Evolutionary conservation across 2,329 filamentous ascomycete genomes (phyloP).

Genomic region (Diaporthe vexans): DNA sequence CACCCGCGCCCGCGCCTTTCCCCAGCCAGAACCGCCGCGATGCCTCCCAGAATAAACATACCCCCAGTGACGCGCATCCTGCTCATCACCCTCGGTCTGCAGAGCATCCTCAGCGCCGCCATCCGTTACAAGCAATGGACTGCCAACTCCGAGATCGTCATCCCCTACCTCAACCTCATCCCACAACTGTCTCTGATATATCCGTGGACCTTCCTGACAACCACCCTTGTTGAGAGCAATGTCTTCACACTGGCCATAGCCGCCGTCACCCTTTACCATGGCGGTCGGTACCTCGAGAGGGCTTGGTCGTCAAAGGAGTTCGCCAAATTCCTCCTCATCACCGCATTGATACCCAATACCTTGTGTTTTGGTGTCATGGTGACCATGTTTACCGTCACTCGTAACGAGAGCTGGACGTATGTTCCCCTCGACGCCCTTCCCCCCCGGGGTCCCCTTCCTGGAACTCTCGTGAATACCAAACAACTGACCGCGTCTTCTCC

Average conservation of each 20-base stretch:
- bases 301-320: slow-evolving; percentile 95
- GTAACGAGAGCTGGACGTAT: slow-evolving; percentile 77
- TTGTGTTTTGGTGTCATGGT: slow-evolving; percentile 81
- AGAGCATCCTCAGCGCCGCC: slow-evolving; percentile 86
- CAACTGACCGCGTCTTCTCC: slow-evolving; percentile 40
- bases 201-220: slow-evolving; percentile 92
- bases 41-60: slow-evolving; percentile 90
- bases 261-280: slow-evolving; percentile 86
- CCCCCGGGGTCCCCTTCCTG: not conserved
- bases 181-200: slow-evolving; percentile 87
- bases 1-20: slow-evolving; percentile 3
- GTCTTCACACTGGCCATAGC: slow-evolving; percentile 87
- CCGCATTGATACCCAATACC: slow-evolving; percentile 84
- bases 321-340: slow-evolving; percentile 87
- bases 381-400: slow-evolving; percentile 78
- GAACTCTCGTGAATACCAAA: slow-evolving; percentile 35
- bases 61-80: slow-evolving; percentile 90
- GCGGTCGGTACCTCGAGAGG: slow-evolving; percentile 93
- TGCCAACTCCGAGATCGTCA: slow-evolving; percentile 74
- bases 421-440: slow-evolving; percentile 17
- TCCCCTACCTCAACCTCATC: slow-evolving; percentile 90
- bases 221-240: slow-evolving; percentile 93
- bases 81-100: slow-evolving; percentile 79
- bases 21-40: slow-evolving; percentile 53
- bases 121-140: slow-evolving; percentile 81